Evolutionary conservation across 192 early-diverging fungal species (phyloP), one percentile per base, ranked within the genome.

Genomic region (Diversispora eburnea): DNA sequence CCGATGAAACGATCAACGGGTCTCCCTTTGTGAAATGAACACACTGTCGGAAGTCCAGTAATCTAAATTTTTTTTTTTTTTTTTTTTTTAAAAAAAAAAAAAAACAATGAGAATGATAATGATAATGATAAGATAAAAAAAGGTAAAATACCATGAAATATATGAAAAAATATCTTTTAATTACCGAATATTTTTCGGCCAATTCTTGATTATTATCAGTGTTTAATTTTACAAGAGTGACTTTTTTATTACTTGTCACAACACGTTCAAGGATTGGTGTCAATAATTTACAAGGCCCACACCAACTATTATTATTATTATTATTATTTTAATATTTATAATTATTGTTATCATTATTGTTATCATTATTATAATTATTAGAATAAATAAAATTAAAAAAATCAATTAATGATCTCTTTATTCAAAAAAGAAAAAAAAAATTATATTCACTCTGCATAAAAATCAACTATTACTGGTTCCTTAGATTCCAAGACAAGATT

Each of bases 281-380:
- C 7, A 96, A 78, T 77, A 91, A 79, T 51, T 86, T 88, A 81
- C 94, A 96, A 15, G 93, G 93, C 59, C 88, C 86, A 77, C 93
- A 95, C 94, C 94, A 96, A 46, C 89, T 88, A 52, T 51, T 42
- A 47, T 47, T 19, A 33, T 33, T 33, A 33, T 33, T 33, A 33
- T 33, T 1, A 33, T 33, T 33, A 33, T 33, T 1, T 33, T 33
- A 33, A 1, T 33, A 33, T 33, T 33, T 33, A 33, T 33, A 1
- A 33, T 33, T 33, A 33, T 33, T 33, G 2, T 33, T 33, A 33
- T 33, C 2, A 33, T 33, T 33, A 33, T 33, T 33, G 2, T 33
- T 33, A 33, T 33, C 25, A 33, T 33, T 33, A 33, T 33, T 17
- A 8, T 39, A 42, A 45, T 42, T 42, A 42, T 17, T 25, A 2